Percentiles rank a stretch among this genome's conserved stretches.
Evolutionary conservation across 2,329 filamentous ascomycete species (phyloP).

Genomic region (Nothophaeocryptopus gaeumannii): DNA sequence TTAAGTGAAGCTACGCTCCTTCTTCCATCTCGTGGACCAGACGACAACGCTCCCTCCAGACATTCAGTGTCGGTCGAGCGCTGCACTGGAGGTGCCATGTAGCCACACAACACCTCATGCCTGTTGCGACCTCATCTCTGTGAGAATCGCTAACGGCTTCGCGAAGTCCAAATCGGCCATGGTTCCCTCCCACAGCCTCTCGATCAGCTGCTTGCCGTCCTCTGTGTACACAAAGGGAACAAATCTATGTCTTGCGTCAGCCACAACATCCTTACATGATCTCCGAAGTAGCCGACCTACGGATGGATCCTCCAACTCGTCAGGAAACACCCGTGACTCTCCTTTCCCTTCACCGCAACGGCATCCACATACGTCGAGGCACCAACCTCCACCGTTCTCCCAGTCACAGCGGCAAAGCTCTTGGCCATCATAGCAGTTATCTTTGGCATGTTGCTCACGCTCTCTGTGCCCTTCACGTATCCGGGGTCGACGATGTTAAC

Average conservation of each 20-base stretch:
- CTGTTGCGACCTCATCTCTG: too few relatives aligned
- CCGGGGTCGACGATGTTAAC: slow-evolving; percentile 17
- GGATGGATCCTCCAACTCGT: slow-evolving; percentile 9
- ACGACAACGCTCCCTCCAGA: too few relatives aligned
- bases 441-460: slow-evolving; percentile 5
- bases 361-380: slow-evolving; percentile 16
- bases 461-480: slow-evolving; percentile 10
- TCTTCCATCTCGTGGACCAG: too few relatives aligned
- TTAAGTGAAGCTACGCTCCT: too few relatives aligned
- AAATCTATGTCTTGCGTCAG: background rate
- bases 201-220: too few relatives aligned
- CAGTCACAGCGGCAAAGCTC: slow-evolving; percentile 6
- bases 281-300: slow-evolving; percentile 1
- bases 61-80: too few relatives aligned
- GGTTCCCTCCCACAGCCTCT: too few relatives aligned
- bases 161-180: too few relatives aligned
- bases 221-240: too few relatives aligned
- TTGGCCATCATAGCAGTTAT: background rate
- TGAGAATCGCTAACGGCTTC: too few relatives aligned
- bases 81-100: too few relatives aligned
- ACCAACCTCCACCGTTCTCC: slow-evolving; percentile 3
- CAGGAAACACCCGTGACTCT: slow-evolving; percentile 14
- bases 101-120: too few relatives aligned
- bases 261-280: background rate
- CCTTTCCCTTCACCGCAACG: slow-evolving; percentile 10